These are phyloP conservation scores for Xylaria polymorpha DNA, from an alignment of 2,329 filamentous ascomycete species.

Conservation along the genomic window DNA sequence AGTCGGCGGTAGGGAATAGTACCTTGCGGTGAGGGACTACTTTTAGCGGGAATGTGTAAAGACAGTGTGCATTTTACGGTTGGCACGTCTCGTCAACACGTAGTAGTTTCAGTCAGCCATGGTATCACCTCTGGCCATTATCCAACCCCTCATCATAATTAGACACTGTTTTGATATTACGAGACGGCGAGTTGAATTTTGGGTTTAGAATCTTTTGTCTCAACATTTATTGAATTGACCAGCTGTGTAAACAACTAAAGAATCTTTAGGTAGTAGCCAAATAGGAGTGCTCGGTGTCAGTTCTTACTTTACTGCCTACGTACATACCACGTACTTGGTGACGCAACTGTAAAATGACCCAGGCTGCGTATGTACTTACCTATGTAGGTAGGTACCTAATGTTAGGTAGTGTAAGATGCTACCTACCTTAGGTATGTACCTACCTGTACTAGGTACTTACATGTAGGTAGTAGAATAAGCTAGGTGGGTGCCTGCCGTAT, in stretches of 20 bases:
- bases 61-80: constrained; percentile 22
- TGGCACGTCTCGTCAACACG: constrained; percentile 9
- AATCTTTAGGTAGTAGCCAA: background rate
- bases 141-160: constrained; percentile 15
- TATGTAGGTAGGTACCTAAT: too few species aligned
- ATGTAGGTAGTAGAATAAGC: too few species aligned
- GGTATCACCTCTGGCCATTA: background rate
- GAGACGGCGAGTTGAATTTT: constrained; percentile 3
- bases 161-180: constrained; percentile 30
- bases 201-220: constrained; percentile 10
- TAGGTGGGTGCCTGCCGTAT: too few species aligned
- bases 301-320: background rate
- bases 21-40: constrained; percentile 19
- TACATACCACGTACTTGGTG: background rate
- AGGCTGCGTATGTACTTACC: too few species aligned
- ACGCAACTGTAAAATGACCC: background rate
- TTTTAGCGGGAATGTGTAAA: constrained; percentile 34
- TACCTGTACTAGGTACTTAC: too few species aligned
- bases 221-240: constrained; percentile 9
- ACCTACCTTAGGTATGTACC: too few species aligned
- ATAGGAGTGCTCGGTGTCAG: background rate
- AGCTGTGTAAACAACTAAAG: background rate
- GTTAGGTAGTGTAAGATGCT: too few species aligned
- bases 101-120: constrained; percentile 12
- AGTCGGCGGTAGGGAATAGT: constrained; percentile 25